These are phyloP conservation scores for Tolypocladium amazonense DNA, from an alignment of 2,329 filamentous ascomycete species.

Conservation along the genomic window DNA sequence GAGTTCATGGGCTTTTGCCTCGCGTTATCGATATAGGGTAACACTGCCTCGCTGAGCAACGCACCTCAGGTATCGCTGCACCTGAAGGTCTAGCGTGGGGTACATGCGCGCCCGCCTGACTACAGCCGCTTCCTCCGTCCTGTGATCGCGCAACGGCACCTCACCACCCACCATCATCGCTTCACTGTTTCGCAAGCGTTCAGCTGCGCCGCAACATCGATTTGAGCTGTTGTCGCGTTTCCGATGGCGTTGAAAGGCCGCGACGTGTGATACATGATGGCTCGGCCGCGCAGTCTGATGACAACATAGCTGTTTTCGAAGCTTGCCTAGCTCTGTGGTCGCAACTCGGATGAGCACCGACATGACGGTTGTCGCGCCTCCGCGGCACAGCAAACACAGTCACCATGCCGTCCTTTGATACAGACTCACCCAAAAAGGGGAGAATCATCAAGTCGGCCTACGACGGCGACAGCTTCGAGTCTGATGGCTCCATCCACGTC, in stretches of 20 bases:
- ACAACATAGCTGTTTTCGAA: neutral
- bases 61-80: neutral
- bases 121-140: neutral
- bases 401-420: constrained; percentile 38
- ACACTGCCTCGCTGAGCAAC: no score
- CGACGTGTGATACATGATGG: neutral
- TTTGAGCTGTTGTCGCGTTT: neutral
- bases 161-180: neutral
- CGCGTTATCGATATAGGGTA: neutral
- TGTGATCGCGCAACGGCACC: neutral
- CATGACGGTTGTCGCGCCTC: neutral
- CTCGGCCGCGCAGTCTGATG: neutral
- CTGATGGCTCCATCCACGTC: constrained; percentile 74
- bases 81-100: neutral
- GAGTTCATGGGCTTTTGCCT: neutral
- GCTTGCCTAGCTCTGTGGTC: neutral
- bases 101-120: neutral
- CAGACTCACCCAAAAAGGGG: constrained; percentile 40
- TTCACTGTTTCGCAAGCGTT: neutral
- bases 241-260: neutral
- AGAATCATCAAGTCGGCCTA: constrained; percentile 58
- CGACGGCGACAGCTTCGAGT: constrained; percentile 80
- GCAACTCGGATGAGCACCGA: neutral
- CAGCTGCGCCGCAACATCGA: neutral
- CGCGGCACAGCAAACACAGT: neutral